A percentile compares a stretch with the other conserved stretches of the same genome.
phyloP scores from a whole-genome alignment of 352 stramenopile species.

The Pythium sukuiense region DNA sequence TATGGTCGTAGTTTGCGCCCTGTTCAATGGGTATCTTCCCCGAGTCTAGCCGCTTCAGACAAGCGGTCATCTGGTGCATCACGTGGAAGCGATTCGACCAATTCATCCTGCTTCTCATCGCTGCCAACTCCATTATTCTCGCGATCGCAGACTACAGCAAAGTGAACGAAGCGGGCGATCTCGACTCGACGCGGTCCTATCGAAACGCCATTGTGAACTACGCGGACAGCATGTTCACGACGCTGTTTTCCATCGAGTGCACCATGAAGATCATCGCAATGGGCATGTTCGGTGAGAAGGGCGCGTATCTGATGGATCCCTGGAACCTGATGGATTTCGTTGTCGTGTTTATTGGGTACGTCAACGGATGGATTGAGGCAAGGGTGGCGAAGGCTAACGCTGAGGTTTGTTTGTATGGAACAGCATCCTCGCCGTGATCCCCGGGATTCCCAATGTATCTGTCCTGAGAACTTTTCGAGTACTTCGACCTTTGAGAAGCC shows the following conservation, averaged over 20 bases:
- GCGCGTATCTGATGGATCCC: conserved; percentile 74
- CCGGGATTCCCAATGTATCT: conserved; percentile 42
- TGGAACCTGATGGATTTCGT: conserved; percentile 92
- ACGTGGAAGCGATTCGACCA: conserved; percentile 79
- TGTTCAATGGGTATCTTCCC: conserved; percentile 53
- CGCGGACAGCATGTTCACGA: conserved; percentile 47
- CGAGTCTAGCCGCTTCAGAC: conserved; percentile 51
- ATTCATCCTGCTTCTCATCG: conserved; percentile 84
- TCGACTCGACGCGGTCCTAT: conserved; percentile 40
- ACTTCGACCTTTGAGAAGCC: conserved; percentile 38
- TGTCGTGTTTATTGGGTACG: conserved; percentile 70
- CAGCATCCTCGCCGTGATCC: conserved; percentile 41
- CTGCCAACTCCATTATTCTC: conserved; percentile 82
- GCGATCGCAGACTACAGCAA: conserved; percentile 76
- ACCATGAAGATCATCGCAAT: conserved; percentile 88
- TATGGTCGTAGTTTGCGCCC: conserved; percentile 44
- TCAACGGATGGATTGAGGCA: no score
- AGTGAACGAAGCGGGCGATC: conserved; percentile 39
- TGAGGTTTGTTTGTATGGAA: no score
- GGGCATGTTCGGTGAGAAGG: conserved; percentile 57
- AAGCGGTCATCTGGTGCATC: conserved; percentile 63
- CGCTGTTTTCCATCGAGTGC: conserved; percentile 82
- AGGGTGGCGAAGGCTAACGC: no score
- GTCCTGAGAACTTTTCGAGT: conserved; percentile 41
- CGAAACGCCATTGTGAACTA: conserved; percentile 52